Conservation (phyloP, 2,329 filamentous ascomycete species). For the Rhexocercosporidium sp. region DNA sequence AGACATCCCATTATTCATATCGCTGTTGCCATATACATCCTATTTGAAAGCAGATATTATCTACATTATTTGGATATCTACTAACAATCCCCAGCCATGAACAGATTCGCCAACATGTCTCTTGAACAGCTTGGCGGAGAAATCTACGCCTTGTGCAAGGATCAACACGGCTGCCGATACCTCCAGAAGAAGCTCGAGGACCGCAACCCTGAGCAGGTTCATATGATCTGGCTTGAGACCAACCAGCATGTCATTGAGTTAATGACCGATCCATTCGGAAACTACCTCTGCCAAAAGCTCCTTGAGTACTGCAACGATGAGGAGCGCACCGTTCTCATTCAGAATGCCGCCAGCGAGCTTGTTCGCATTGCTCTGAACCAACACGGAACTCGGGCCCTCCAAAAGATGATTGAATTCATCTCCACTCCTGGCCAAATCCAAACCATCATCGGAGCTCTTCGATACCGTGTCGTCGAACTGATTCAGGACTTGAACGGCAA, state of each 20-base stretch:
- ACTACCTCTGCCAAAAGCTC: constrained; percentile 98
- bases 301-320: constrained; percentile 95
- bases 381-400: constrained; percentile 92
- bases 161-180: constrained; percentile 96
- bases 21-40: neutral
- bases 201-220: constrained; percentile 78
- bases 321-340: constrained; percentile 89
- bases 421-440: constrained; percentile 83
- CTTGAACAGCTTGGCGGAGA: constrained; percentile 81
- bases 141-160: constrained; percentile 92
- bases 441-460: constrained; percentile 85
- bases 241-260: constrained; percentile 93
- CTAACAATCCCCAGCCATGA: constrained; percentile 58
- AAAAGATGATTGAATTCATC: constrained; percentile 99
- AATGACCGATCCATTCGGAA: constrained; percentile 99
- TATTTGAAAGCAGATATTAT: neutral
- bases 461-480: constrained; percentile 84
- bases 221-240: constrained; percentile 94
- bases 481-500: constrained; percentile 99
- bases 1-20: neutral
- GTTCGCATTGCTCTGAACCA: constrained; percentile 95
- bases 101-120: constrained; percentile 82
- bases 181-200: constrained; percentile 97
- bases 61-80: neutral
- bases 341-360: constrained; percentile 86